Percentiles rank a stretch among this genome's conserved stretches.
These are phyloP conservation scores for Phytophthora colocasiae DNA, from an alignment of 352 stramenopile genomes.

Conservation along the genomic window DNA sequence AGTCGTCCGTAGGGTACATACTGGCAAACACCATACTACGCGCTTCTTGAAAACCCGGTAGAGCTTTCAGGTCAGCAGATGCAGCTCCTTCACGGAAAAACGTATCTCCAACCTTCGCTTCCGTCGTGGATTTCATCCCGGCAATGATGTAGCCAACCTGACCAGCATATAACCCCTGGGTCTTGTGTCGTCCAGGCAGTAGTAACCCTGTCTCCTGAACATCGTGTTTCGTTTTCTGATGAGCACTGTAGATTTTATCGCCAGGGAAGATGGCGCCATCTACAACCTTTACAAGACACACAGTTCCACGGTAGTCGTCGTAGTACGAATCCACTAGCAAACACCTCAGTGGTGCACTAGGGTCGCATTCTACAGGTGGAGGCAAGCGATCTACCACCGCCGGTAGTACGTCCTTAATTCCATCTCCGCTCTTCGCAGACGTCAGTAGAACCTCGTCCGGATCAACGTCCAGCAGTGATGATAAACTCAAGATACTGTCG, in stretches of 20 bases:
- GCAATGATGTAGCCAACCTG: conserved; percentile 98
- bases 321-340: conserved; percentile 99
- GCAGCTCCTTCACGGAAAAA: conserved; percentile 77
- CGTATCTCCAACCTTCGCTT: conserved; percentile 94
- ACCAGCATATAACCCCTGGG: conserved; percentile 80
- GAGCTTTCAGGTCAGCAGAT: conserved; percentile 52
- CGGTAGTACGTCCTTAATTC: conserved; percentile 82
- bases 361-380: conserved; percentile 62
- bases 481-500: conserved; percentile 82
- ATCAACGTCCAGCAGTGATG: conserved; percentile 88
- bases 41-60: conserved; percentile 85
- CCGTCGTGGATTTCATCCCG: conserved; percentile 97
- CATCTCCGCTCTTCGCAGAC: conserved; percentile 95
- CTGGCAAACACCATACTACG: conserved; percentile 98
- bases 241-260: conserved; percentile 81
- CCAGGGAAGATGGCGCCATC: conserved; percentile 91
- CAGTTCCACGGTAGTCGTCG: conserved; percentile 94
- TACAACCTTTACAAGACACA: conserved; percentile 96
- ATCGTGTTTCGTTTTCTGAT: conserved; percentile 90
- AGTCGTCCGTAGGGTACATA: conserved; percentile 97
- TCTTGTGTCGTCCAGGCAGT: conserved; percentile 86
- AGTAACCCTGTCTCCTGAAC: conserved; percentile 97
- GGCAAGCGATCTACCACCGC: conserved; percentile 85
- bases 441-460: conserved; percentile 96
- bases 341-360: conserved; percentile 81